phyloP scores from a whole-genome alignment of 2,329 filamentous ascomycete genomes.

The Colletotrichum shisoi region DNA sequence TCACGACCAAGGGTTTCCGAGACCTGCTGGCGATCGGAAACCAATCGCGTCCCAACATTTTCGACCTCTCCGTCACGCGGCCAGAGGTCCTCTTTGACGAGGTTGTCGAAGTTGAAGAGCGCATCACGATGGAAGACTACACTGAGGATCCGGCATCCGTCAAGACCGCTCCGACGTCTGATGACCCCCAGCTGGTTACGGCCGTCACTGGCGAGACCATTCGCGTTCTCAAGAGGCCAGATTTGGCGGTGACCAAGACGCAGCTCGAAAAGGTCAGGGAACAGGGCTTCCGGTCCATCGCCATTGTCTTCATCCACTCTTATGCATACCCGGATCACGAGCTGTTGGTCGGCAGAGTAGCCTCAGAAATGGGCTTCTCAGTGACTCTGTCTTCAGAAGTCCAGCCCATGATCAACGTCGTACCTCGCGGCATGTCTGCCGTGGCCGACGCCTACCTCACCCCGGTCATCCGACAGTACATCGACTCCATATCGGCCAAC shows the following conservation, averaged over 20 bases:
- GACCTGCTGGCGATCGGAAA: constrained; percentile 77
- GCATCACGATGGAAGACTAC: constrained; percentile 77
- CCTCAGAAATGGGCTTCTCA: constrained; percentile 53
- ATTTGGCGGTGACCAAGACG: constrained; percentile 60
- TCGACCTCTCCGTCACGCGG: constrained; percentile 73
- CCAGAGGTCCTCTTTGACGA: constrained; percentile 73
- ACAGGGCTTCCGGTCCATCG: constrained; percentile 61
- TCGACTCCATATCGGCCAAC: constrained; percentile 49
- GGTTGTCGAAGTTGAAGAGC: constrained; percentile 77
- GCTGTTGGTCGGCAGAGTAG: constrained; percentile 48
- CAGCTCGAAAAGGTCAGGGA: constrained; percentile 69
- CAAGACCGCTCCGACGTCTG: constrained; percentile 50
- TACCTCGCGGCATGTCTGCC: constrained; percentile 55
- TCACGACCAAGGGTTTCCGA: constrained; percentile 76
- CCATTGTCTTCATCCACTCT: constrained; percentile 75
- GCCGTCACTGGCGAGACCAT: constrained; percentile 75
- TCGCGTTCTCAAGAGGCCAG: constrained; percentile 68
- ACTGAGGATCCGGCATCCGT: constrained; percentile 71
- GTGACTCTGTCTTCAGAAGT: constrained; percentile 51
- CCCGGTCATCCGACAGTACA: constrained; percentile 50
- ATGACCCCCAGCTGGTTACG: constrained; percentile 62
- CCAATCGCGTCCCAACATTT: constrained; percentile 75
- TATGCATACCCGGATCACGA: constrained; percentile 69
- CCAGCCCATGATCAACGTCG: constrained; percentile 55
- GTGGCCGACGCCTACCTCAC: constrained; percentile 56